phyloP scores from a whole-genome alignment of 2,329 filamentous ascomycete genomes.

The Cercospora brassicicola region DNA sequence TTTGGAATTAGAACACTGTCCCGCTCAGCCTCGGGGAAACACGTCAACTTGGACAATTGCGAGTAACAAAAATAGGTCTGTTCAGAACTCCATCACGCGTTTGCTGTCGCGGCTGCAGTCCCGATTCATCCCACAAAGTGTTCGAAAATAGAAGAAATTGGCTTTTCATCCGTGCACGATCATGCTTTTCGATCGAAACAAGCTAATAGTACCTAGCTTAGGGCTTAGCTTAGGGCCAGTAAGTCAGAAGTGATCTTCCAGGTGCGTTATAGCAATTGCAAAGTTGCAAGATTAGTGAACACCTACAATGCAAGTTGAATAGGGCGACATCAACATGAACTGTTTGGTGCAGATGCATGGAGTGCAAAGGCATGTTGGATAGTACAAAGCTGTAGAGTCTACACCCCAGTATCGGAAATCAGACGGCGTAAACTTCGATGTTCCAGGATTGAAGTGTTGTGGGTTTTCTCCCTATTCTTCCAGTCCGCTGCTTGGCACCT shows the following conservation, averaged over 20 bases:
- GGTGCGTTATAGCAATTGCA: neutral
- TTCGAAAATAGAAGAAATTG: neutral
- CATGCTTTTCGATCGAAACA: neutral
- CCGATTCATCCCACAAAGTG: neutral
- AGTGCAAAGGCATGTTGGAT: neutral
- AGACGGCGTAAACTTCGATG: neutral
- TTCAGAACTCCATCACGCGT: neutral
- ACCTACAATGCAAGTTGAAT: too few species aligned
- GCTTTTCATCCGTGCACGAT: neutral
- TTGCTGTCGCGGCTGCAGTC: neutral
- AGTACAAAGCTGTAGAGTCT: neutral
- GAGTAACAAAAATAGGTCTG: neutral
- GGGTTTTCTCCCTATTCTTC: neutral
- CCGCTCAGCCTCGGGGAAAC: neutral
- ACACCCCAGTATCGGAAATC: neutral
- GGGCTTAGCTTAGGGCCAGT: neutral
- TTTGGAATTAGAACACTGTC: too few species aligned
- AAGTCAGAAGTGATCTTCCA: neutral
- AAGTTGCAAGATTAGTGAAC: neutral
- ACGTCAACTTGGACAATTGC: neutral
- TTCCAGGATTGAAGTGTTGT: neutral
- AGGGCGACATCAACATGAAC: too few species aligned
- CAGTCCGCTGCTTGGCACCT: neutral
- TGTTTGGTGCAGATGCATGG: too few species aligned
- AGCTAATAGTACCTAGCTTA: neutral